phyloP scores from a whole-genome alignment of 768 basidiomycete species.

The Phlegmacium glaucopus region DNA sequence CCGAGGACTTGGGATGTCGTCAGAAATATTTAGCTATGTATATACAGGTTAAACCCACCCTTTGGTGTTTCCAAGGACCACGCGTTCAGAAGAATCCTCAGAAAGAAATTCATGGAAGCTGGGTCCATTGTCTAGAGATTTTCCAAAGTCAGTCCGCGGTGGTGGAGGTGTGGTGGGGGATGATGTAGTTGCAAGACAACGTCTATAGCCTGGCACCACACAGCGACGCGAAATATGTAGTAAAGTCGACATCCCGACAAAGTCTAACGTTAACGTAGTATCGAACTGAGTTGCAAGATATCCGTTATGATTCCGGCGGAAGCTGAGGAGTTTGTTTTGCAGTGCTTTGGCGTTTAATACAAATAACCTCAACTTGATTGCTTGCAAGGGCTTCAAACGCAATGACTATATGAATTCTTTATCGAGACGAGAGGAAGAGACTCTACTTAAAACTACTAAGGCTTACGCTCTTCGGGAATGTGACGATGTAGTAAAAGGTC shows the following conservation, averaged over 20 bases:
- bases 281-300: too few species aligned
- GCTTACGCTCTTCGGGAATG: conserved; percentile 77
- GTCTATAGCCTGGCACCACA: conserved; percentile 7
- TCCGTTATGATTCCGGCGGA: too few species aligned
- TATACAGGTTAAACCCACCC: conserved; percentile 40
- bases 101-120: conserved; percentile 79
- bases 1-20: conserved; percentile 55
- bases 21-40: background rate
- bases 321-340: too few species aligned
- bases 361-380: background rate
- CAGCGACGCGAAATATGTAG: conserved; percentile 10
- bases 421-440: conserved; percentile 86
- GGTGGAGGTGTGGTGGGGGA: conserved; percentile 29
- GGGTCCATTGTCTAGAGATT: conserved; percentile 62
- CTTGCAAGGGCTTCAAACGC: conserved; percentile 1
- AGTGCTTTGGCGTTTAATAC: too few species aligned
- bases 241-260: conserved; percentile 12
- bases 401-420: conserved; percentile 65
- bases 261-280: too few species aligned
- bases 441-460: conserved; percentile 78
- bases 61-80: conserved; percentile 69
- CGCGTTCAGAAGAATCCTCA: conserved; percentile 51
- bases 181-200: conserved; percentile 28
- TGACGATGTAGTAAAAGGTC: conserved; percentile 72
- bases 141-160: conserved; percentile 38